phyloP scores from a whole-genome alignment of 345 rosid species.

The Salix brachista region DNA sequence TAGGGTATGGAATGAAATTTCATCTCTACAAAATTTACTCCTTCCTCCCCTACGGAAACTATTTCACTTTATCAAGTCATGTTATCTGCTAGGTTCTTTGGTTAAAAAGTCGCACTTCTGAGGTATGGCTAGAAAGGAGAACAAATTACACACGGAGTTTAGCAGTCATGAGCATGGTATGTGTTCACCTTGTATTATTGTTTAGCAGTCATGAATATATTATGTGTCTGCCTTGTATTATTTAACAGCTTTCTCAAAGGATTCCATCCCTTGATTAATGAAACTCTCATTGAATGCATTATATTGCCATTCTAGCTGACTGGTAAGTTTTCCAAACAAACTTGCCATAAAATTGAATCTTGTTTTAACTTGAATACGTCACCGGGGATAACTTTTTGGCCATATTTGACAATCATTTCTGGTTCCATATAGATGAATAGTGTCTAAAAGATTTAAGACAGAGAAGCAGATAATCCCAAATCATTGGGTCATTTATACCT shows the following conservation, averaged over 20 bases:
- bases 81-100: constrained; percentile 73
- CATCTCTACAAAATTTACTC: constrained; percentile 1
- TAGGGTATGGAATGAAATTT: constrained; percentile 49
- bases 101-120: constrained; percentile 97
- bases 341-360: neutral
- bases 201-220: neutral
- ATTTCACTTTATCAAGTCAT: constrained; percentile 13
- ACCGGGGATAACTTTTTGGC: neutral
- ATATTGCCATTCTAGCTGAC: neutral
- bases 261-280: neutral
- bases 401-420: neutral
- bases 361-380: neutral
- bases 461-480: neutral
- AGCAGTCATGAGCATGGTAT: constrained; percentile 99
- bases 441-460: neutral
- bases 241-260: neutral
- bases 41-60: constrained; percentile 2
- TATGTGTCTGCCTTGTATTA: neutral
- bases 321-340: neutral
- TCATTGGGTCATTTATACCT: neutral
- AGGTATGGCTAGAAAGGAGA: constrained; percentile 98
- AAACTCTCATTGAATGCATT: neutral
- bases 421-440: neutral
- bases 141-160: constrained; percentile 96
- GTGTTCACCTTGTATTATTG: constrained; percentile 20